These are phyloP conservation scores for Raffaelea deltoideospora DNA, from an alignment of 2,329 filamentous ascomycete species.

Conservation along the genomic window DNA sequence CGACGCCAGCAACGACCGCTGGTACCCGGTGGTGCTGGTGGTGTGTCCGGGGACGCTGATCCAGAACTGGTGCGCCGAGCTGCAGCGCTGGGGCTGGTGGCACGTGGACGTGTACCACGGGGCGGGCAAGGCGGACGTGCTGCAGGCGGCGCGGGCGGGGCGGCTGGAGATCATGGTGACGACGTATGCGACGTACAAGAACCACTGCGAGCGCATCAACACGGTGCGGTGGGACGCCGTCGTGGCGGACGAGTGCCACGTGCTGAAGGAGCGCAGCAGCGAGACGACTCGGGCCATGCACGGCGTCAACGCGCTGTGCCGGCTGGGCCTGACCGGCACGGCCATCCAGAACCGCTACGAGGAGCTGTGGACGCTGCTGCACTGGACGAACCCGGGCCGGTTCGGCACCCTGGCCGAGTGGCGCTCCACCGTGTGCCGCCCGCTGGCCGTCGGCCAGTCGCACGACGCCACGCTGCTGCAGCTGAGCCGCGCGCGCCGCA, in stretches of 20 bases:
- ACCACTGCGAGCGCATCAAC: slow-evolving; percentile 60
- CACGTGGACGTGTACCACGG: slow-evolving; percentile 73
- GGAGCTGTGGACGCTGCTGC: slow-evolving; percentile 87
- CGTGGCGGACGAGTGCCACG: slow-evolving; percentile 86
- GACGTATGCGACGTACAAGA: slow-evolving; percentile 82
- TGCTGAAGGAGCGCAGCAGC: slow-evolving; percentile 64
- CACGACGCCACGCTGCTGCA: slow-evolving; percentile 79
- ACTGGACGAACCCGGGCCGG: slow-evolving; percentile 84
- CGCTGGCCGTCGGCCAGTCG: slow-evolving; percentile 75
- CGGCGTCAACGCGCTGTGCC: slow-evolving; percentile 76
- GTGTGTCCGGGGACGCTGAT: slow-evolving; percentile 82
- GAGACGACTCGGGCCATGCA: slow-evolving; percentile 78
- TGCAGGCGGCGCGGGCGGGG: slow-evolving; percentile 59
- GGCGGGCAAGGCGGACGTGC: slow-evolving; percentile 46
- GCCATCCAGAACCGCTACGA: slow-evolving; percentile 98
- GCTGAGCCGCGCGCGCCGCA: slow-evolving; percentile 64
- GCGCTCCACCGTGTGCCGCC: slow-evolving; percentile 62
- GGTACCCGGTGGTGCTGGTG: slow-evolving; percentile 77
- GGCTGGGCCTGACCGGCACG: slow-evolving; percentile 86
- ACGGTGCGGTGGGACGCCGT: slow-evolving; percentile 85
- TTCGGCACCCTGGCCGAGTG: slow-evolving; percentile 54
- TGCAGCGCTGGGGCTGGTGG: slow-evolving; percentile 94
- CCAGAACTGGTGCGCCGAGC: slow-evolving; percentile 78
- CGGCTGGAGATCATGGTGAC: slow-evolving; percentile 84
- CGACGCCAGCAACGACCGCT: slow-evolving; percentile 25